Evolutionary conservation across 352 stramenopile genomes (phyloP), one percentile per base, ranked within the genome.

Genomic region (Pythium phragmitis): DNA sequence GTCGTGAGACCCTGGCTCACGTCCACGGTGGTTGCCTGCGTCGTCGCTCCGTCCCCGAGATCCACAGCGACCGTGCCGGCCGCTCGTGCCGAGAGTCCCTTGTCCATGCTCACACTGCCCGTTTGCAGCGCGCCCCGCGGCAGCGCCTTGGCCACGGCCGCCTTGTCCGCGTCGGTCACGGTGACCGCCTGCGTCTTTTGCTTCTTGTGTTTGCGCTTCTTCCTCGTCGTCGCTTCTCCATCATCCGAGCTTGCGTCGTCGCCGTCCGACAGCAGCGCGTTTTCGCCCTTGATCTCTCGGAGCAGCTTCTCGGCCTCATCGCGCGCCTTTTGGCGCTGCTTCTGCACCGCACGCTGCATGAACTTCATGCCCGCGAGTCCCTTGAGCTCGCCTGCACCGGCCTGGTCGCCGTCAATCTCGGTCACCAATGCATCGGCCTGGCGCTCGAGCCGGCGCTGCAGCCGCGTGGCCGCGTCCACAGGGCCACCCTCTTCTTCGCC

Each of bases 321-420:
- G 13, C 93, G 88, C 5, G 96, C 92, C 57, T 92, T 86, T 59
- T 97, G 85, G 48, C 94, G 82, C 75, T 99, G 96, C 67, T 95
- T 96, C 73, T 98, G 81, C 36, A 98, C 82, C n/a, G 96, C 97
- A 30, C 90, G 87, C 79, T 99, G 91, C 97, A 99, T 99, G 70
- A 99, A 99, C 50, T 97, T 96, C 84, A 99, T 97, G 54, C 96
- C 89, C 21, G 98, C 92, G 5, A 99, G 76, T 5, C 94, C 93
- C 42, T 85, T 85, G 21, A 80, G 78, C 63, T 94, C 77, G 6
- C 56, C 66, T 13, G 78, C 76, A 16, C 73, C 68, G 12, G 63
- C 72, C 13, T 85, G 70, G 53, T 91, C 83, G 3, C 75, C 67
- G 23, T 87, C 72, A 39, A 95, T 93, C 65, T 95, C 86, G 43